Evolutionary conservation across 495 filamentous ascomycete genomes (phyloP).

Genomic region (Xylaria telfairii): DNA sequence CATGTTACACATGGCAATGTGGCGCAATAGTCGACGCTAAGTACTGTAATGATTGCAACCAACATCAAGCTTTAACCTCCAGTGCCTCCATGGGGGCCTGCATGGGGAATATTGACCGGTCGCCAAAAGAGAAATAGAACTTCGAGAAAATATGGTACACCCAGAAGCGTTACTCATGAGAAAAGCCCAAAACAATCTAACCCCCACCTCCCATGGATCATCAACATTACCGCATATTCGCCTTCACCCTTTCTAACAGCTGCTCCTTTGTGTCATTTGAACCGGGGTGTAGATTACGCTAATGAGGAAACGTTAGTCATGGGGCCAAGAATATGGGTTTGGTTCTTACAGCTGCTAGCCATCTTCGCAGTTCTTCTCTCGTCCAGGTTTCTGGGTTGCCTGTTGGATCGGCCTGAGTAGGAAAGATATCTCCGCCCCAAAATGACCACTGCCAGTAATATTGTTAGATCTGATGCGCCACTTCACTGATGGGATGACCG

Average conservation of each 20-base stretch:
- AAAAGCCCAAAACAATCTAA: not conserved
- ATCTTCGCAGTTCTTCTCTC: constrained; percentile 70
- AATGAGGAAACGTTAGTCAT: constrained; percentile 9
- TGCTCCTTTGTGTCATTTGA: constrained; percentile 72
- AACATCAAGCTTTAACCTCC: not conserved
- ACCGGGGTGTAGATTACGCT: constrained; percentile 78
- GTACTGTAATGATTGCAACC: not conserved
- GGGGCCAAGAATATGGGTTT: not conserved
- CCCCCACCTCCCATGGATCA: not conserved
- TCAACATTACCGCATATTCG: constrained; percentile 65
- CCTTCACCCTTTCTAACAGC: constrained; percentile 78
- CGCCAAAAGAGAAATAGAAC: not conserved
- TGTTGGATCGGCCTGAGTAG: constrained; percentile 71
- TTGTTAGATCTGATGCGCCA: not conserved
- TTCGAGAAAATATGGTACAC: not conserved
- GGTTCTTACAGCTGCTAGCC: constrained; percentile 74
- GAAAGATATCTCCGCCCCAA: constrained; percentile 83
- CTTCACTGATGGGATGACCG: not conserved
- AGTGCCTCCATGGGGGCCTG: not conserved
- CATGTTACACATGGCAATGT: not conserved
- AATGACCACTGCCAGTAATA: constrained; percentile 67
- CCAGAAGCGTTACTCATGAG: not conserved
- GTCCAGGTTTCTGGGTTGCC: constrained; percentile 82
- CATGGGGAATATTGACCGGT: not conserved
- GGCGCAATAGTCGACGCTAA: not conserved